Evolutionary conservation across 257 asterid genomes (phyloP).

Genomic region (Catharanthus roseus): DNA sequence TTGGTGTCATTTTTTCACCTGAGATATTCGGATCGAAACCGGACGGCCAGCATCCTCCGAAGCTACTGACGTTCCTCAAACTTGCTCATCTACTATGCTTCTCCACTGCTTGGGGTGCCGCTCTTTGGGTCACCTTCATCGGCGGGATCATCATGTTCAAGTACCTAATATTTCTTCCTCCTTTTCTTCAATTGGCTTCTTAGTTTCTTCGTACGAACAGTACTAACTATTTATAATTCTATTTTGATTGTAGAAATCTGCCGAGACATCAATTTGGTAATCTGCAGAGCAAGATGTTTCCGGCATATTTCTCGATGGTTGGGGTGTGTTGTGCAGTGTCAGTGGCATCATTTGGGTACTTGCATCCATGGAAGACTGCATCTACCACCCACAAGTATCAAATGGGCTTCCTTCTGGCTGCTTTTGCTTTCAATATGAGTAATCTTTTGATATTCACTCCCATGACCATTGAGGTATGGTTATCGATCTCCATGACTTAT

Average conservation of each 20-base stretch:
- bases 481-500: neutral
- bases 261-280: slow-evolving; percentile 98
- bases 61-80: slow-evolving; percentile 48
- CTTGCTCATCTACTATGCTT: slow-evolving; percentile 83
- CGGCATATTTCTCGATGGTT: slow-evolving; percentile 93
- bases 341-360: slow-evolving; percentile 70
- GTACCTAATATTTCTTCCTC: slow-evolving; percentile 25
- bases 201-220: no score
- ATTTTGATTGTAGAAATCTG: slow-evolving; percentile 50
- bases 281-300: slow-evolving; percentile 96
- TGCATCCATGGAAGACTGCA: slow-evolving; percentile 91
- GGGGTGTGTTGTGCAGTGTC: slow-evolving; percentile 92
- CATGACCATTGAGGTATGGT: slow-evolving; percentile 86
- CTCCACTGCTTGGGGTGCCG: slow-evolving; percentile 96
- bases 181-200: neutral
- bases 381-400: slow-evolving; percentile 72
- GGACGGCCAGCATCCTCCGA: slow-evolving; percentile 46
- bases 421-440: slow-evolving; percentile 85
- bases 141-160: slow-evolving; percentile 99
- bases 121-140: slow-evolving; percentile 96
- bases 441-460: slow-evolving; percentile 87
- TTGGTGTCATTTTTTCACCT: slow-evolving; percentile 84
- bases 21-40: slow-evolving; percentile 76
- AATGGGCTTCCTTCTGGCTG: slow-evolving; percentile 75
- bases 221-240: neutral